Conservation (phyloP, 768 basidiomycete genomes). For the Calocera cornea region DNA sequence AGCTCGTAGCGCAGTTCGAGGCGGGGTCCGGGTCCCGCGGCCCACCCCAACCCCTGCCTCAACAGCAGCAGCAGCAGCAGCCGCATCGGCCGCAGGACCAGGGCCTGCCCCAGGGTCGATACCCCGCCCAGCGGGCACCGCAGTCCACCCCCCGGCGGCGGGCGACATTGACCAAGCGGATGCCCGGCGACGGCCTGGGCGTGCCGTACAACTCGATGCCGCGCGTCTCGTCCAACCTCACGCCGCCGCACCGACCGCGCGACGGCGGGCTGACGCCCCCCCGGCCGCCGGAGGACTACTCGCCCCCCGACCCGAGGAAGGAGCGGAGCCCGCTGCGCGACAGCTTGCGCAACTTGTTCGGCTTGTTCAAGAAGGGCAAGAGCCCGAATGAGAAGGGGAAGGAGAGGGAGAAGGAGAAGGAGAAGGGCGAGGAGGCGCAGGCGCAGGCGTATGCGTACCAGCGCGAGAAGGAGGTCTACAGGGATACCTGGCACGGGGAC, state of each 20-base stretch:
- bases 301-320: background rate
- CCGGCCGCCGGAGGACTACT: background rate
- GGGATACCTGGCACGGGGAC: background rate
- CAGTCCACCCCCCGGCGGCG: background rate
- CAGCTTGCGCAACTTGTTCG: background rate
- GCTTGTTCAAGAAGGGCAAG: background rate
- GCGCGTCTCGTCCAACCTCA: background rate
- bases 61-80: too few species aligned
- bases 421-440: too few species aligned
- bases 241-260: background rate
- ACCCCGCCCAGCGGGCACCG: background rate
- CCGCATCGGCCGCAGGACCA: too few species aligned
- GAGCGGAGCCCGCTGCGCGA: background rate
- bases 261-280: background rate
- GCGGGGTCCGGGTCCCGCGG: too few species aligned
- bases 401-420: background rate
- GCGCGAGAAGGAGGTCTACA: background rate
- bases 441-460: background rate
- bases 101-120: background rate
- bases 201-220: background rate
- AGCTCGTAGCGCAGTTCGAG: background rate
- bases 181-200: background rate
- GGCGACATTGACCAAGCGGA: background rate
- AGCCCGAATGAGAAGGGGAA: background rate
- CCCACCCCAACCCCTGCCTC: too few species aligned